Evolutionary conservation across 73 alveolate species (phyloP).

Genomic region (Paramecium biaurelia): DNA sequence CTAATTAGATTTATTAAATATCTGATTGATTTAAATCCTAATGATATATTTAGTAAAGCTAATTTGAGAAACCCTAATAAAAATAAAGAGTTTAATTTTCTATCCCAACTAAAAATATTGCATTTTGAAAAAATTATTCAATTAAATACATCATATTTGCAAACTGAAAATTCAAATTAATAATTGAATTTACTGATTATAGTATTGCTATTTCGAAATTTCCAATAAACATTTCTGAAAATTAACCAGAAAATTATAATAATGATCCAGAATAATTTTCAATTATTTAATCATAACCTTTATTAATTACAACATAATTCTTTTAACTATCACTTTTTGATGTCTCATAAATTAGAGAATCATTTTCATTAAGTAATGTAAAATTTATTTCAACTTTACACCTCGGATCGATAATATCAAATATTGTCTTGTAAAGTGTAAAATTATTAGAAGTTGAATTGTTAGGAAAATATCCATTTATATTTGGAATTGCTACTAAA

Average conservation of each 20-base stretch:
- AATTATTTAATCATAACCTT: neutral
- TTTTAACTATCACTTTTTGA: too few species aligned
- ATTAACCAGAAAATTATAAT: neutral
- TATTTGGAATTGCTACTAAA: neutral
- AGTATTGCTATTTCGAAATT: neutral
- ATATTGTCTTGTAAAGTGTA: neutral
- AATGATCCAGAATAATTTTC: neutral
- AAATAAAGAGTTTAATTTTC: neutral
- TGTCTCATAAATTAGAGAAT: neutral
- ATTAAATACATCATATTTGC: neutral
- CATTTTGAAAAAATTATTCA: too few species aligned
- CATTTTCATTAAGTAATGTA: neutral
- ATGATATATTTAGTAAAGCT: neutral
- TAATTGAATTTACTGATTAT: neutral
- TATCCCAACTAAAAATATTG: neutral
- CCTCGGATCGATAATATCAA: neutral
- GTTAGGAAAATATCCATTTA: neutral
- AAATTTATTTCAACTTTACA: neutral
- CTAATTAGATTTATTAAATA: neutral
- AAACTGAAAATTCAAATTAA: neutral
- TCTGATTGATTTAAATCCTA: neutral
- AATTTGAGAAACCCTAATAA: too few species aligned
- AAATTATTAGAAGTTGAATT: neutral
- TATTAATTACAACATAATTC: neutral
- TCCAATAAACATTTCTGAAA: neutral